Conservation (phyloP, 2,329 filamentous ascomycete species). For the Calonectria crousiana region DNA sequence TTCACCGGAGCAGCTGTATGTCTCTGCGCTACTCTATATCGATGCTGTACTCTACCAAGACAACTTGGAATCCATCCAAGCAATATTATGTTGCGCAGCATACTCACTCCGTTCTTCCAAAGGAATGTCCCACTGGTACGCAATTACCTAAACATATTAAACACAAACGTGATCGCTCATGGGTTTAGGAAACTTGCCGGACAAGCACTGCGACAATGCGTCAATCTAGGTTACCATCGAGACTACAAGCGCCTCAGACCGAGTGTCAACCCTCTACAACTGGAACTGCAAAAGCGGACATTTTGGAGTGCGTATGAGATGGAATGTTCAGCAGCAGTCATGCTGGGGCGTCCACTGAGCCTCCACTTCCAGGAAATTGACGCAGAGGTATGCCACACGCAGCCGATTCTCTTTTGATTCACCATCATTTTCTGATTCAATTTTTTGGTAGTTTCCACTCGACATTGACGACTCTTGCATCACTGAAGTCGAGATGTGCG, state of each 20-base stretch:
- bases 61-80: constrained; percentile 6
- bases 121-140: constrained; percentile 8
- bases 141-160: not conserved
- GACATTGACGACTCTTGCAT: constrained; percentile 21
- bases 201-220: constrained; percentile 22
- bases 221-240: constrained; percentile 26
- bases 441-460: constrained; percentile 5
- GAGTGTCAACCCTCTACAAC: not conserved
- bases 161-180: not conserved
- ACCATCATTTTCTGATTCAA: not conserved
- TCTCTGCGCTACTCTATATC: constrained; percentile 35
- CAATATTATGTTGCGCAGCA: not conserved
- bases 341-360: constrained; percentile 17
- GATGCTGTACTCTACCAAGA: constrained; percentile 26
- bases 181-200: constrained; percentile 20
- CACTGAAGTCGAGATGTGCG: not conserved
- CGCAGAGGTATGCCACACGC: constrained; percentile 5
- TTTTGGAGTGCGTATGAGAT: constrained; percentile 26
- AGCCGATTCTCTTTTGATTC: too few species aligned
- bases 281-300: constrained; percentile 13
- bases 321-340: constrained; percentile 13
- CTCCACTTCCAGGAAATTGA: constrained; percentile 22
- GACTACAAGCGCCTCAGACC: not conserved
- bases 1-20: constrained; percentile 35
- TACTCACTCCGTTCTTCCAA: constrained; percentile 9